phyloP scores from a whole-genome alignment of 345 rosid genomes.

The Hypericum perforatum region DNA sequence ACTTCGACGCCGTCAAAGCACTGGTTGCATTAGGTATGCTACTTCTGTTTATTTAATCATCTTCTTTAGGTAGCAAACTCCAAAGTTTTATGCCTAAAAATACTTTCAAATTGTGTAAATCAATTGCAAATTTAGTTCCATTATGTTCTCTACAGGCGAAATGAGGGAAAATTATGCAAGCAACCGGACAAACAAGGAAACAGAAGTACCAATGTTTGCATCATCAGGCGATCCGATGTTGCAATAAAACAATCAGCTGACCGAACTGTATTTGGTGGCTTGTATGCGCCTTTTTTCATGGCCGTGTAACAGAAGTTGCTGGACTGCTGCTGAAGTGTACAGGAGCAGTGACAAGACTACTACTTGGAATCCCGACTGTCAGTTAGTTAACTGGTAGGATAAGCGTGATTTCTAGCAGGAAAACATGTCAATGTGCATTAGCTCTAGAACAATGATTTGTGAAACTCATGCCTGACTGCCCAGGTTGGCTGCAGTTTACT shows the following conservation, averaged over 20 bases:
- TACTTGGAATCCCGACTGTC: slow-evolving; percentile 12
- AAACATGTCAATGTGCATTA: slow-evolving; percentile 30
- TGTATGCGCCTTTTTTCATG: slow-evolving; percentile 11
- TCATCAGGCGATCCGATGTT: slow-evolving; percentile 70
- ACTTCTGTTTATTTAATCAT: not conserved
- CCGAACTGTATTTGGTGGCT: slow-evolving; percentile 10
- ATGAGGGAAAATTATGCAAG: slow-evolving; percentile 28
- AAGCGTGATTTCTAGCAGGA: slow-evolving; percentile 20
- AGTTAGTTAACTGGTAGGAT: slow-evolving; percentile 24
- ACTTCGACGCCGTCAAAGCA: slow-evolving; percentile 90
- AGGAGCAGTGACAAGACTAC: slow-evolving; percentile 22
- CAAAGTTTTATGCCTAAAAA: not conserved
- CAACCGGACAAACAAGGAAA: slow-evolving; percentile 33
- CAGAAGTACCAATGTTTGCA: slow-evolving; percentile 49
- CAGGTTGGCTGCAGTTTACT: slow-evolving; percentile 77
- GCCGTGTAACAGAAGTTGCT: slow-evolving; percentile 13
- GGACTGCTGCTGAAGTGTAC: slow-evolving; percentile 24
- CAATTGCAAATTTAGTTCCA: slow-evolving; percentile 2
- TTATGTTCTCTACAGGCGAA: slow-evolving; percentile 38
- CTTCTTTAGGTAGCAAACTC: not conserved
- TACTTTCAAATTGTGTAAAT: not conserved
- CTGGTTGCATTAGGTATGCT: slow-evolving; percentile 54
- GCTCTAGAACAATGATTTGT: slow-evolving; percentile 29
- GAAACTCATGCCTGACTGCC: slow-evolving; percentile 58
- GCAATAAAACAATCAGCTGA: slow-evolving; percentile 26